Base-by-base conservation (phyloP, 2,329 filamentous ascomycete genomes). In the Aspergillus chevalieri region DNA sequence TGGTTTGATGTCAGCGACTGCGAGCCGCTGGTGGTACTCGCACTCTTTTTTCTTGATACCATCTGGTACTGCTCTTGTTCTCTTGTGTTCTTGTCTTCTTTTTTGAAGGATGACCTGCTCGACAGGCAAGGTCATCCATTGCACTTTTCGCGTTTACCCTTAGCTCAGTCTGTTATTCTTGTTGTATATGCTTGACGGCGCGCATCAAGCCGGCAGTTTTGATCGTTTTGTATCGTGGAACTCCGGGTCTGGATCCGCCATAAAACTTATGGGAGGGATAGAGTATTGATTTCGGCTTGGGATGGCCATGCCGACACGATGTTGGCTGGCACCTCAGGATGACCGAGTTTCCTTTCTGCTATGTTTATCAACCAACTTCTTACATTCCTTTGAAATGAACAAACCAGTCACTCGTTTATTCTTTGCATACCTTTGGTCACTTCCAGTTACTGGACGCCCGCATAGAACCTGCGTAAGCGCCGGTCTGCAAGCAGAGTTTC, bases 1-100 rank as follows among this genome's bases (percentile, higher is more conserved):
- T 47, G 36, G 30, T 58, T 43, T 50, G 21, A 36, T 49, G 30
- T 17, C 44, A 42, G 21, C 47, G 45, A n/a, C 46, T 43, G 39
- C 47, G 24, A 28, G 33, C 26, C 44, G 45, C 34, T 47, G 22
- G 17, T 41, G 10, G 21, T 47, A 49, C 34, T 49, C 28, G 2
- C 48, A 51, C 10, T 21, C 44, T 46, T 44, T 30, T 24, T n/a
- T 26, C 41, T 43, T 21, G 14, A 17, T 49, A 17, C 12, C 33
- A 30, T 15, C 17, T 43, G 41, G 21, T 24, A 38, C 19, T 17
- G 15, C 19, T 21, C 19, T 38, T 42, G 8, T 28, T 26, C 21
- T 15, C 17, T 14, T 28, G 41, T 45, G 14, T 41, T 15, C 26
- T 17, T 44, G 47, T 44, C 44, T 22, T 19, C n/a, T 9, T 44